Percentiles rank a stretch among this genome's conserved stretches.
phyloP scores from a whole-genome alignment of 495 filamentous ascomycete species.

The Opeltia flavorubescens region DNA sequence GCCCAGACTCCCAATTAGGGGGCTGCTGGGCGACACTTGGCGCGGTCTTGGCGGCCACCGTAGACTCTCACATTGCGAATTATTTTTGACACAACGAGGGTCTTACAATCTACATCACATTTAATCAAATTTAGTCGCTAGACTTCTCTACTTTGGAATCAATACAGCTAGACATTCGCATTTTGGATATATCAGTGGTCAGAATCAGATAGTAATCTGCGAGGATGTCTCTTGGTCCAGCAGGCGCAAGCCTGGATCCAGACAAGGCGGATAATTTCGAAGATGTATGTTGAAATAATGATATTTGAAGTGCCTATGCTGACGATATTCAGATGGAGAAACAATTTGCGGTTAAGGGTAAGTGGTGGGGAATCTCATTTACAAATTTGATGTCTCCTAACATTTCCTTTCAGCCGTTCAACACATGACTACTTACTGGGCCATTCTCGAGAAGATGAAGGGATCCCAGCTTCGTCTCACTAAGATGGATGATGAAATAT shows the following conservation, averaged over 20 bases:
- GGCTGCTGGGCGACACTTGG: no score
- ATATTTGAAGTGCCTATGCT: slow-evolving; percentile 2
- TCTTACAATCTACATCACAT: no score
- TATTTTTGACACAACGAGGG: no score
- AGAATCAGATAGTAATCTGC: background rate
- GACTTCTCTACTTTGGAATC: no score
- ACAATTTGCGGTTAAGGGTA: slow-evolving; percentile 96
- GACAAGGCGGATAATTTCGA: slow-evolving; percentile 65
- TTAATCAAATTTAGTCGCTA: no score
- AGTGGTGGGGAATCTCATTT: slow-evolving; percentile 9
- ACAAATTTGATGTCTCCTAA: slow-evolving; percentile 12
- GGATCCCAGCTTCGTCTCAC: slow-evolving; percentile 82
- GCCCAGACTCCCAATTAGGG: no score
- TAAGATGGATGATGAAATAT: slow-evolving; percentile 88
- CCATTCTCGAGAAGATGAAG: slow-evolving; percentile 76
- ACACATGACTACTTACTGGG: slow-evolving; percentile 93
- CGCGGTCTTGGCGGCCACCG: no score
- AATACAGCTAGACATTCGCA: no score
- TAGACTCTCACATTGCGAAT: no score
- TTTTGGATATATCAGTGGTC: no score
- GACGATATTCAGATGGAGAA: slow-evolving; percentile 69
- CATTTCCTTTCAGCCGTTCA: slow-evolving; percentile 51
- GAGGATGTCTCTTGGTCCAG: slow-evolving; percentile 31
- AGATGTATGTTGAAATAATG: slow-evolving; percentile 38
- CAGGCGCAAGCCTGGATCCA: slow-evolving; percentile 40